Conservation (phyloP, 1,284 basidiomycete species). For the Ceratobasidium sp. region DNA sequence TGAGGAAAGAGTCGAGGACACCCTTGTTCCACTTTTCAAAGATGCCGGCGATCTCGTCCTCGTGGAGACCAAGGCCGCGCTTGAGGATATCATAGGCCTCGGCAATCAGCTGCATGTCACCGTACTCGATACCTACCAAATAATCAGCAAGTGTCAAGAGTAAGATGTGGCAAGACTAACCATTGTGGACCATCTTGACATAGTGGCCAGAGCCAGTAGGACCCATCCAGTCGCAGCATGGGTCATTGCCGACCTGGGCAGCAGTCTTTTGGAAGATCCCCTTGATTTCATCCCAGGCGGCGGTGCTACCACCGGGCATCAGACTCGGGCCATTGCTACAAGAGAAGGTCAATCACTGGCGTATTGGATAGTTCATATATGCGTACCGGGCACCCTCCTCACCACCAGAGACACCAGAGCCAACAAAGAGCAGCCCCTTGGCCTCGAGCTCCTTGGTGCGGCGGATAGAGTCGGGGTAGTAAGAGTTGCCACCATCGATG, state of each 20-base stretch:
- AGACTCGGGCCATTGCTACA: conserved; percentile 80
- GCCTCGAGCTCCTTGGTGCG: conserved; percentile 91
- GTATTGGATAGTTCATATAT: not conserved
- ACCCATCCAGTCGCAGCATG: conserved; percentile 99
- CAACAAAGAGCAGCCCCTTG: conserved; percentile 96
- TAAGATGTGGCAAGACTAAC: conserved; percentile 55
- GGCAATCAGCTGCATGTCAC: conserved; percentile 99
- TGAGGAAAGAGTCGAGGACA: conserved; percentile 96
- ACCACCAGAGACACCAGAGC: conserved; percentile 98
- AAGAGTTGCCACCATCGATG: conserved; percentile 99
- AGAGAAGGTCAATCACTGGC: not conserved
- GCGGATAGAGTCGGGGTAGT: conserved; percentile 98
- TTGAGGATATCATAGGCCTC: conserved; percentile 99
- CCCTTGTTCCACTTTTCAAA: conserved; percentile 97
- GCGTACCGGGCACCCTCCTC: conserved; percentile 94
- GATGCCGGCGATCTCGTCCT: conserved; percentile 88
- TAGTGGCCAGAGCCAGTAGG: conserved; percentile 93
- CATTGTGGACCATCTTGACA: conserved; percentile 99
- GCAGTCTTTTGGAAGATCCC: conserved; percentile 98
- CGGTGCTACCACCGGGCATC: conserved; percentile 97
- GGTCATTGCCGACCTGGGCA: conserved; percentile 93
- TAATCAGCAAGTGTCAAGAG: conserved; percentile 35
- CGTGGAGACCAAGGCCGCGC: conserved; percentile 85
- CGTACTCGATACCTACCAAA: conserved; percentile 89
- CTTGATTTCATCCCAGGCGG: conserved; percentile 97